These are phyloP conservation scores for Saccharomycopsis babjevae DNA, from an alignment of 805 yeast species.

Conservation along the genomic window DNA sequence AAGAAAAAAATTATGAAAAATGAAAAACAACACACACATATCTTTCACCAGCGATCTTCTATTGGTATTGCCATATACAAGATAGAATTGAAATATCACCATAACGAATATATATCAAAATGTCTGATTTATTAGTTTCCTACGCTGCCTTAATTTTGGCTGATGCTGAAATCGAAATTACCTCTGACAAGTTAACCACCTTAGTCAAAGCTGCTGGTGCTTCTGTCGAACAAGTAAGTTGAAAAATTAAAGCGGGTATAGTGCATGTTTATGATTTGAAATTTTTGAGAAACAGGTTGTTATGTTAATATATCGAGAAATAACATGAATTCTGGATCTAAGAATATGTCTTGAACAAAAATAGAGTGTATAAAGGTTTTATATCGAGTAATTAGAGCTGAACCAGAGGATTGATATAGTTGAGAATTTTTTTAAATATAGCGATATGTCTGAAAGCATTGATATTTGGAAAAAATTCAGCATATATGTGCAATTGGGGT, in stretches of 20 bases:
- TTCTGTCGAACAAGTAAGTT: conserved; percentile 46
- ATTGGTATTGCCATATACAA: not conserved
- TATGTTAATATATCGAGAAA: no score
- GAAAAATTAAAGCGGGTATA: not conserved
- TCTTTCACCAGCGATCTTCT: not conserved
- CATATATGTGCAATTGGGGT: no score
- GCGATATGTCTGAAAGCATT: no score
- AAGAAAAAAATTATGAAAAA: not conserved
- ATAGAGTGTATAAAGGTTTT: no score
- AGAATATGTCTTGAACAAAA: no score
- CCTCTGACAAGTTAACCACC: conserved; percentile 68
- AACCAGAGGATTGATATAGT: no score
- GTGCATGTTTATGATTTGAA: not conserved
- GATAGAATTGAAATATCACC: not conserved
- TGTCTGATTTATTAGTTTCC: conserved; percentile 93
- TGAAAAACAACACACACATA: not conserved
- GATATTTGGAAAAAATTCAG: no score
- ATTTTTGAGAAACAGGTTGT: not conserved
- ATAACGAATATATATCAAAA: conserved; percentile 25
- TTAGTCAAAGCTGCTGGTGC: conserved; percentile 71
- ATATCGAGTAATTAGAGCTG: no score
- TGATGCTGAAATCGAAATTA: conserved; percentile 91
- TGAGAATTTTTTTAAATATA: no score
- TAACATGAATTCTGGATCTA: no score
- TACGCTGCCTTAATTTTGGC: conserved; percentile 98